These are phyloP conservation scores for Pseudotulostoma volvatum DNA, from an alignment of 495 filamentous ascomycete species.

Conservation along the genomic window DNA sequence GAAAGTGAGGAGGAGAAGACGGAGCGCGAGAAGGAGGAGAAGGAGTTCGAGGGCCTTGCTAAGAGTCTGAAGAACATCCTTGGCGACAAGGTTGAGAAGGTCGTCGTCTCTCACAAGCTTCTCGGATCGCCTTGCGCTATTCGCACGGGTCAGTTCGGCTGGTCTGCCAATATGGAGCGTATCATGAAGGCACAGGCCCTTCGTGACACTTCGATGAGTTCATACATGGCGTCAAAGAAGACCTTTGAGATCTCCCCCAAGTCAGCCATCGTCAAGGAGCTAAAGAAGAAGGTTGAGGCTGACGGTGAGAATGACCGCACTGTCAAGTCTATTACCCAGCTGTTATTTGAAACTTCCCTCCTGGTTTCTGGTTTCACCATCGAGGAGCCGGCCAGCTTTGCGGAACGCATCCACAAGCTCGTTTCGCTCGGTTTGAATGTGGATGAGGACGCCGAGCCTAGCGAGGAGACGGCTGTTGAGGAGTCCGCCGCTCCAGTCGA, in stretches of 20 bases:
- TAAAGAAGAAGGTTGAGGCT: slow-evolving; percentile 93
- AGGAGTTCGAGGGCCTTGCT: slow-evolving; percentile 85
- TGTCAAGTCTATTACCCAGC: slow-evolving; percentile 94
- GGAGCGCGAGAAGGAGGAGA: slow-evolving; percentile 87
- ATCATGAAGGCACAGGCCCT: slow-evolving; percentile 99
- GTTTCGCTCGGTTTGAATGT: slow-evolving; percentile 92
- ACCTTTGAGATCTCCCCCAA: slow-evolving; percentile 99
- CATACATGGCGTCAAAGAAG: slow-evolving; percentile 99
- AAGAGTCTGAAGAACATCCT: slow-evolving; percentile 98
- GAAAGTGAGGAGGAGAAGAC: slow-evolving; percentile 99
- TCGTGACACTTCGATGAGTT: slow-evolving; percentile 97
- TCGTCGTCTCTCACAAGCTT: slow-evolving; percentile 97
- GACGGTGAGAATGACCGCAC: slow-evolving; percentile 97
- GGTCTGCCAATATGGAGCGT: slow-evolving; percentile 99
- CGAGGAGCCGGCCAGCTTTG: slow-evolving; percentile 92
- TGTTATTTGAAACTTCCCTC: slow-evolving; percentile 96
- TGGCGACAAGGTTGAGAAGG: slow-evolving; percentile 99
- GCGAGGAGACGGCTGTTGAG: slow-evolving; percentile 43
- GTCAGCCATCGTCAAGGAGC: slow-evolving; percentile 93
- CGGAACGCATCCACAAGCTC: slow-evolving; percentile 98
- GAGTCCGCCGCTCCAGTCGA: slow-evolving; percentile 40
- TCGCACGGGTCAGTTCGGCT: slow-evolving; percentile 98
- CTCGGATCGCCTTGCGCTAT: slow-evolving; percentile 92
- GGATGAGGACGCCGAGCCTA: slow-evolving; percentile 72
- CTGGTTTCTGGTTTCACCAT: slow-evolving; percentile 98